Evolutionary conservation across 495 filamentous ascomycete genomes (phyloP).

Genomic region (Wilcoxina mikolae): DNA sequence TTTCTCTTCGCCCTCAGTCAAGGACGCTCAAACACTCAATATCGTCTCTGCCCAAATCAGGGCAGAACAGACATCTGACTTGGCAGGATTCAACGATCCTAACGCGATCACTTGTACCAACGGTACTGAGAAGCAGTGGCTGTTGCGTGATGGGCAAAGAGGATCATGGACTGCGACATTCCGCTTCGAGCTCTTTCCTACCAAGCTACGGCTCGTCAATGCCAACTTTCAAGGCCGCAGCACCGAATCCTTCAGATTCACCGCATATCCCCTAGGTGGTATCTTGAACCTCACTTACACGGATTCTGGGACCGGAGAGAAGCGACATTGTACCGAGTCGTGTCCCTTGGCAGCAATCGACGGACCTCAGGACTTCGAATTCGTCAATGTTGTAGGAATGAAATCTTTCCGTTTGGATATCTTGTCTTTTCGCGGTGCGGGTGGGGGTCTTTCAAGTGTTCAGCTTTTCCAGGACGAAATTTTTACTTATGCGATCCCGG

Average conservation of each 20-base stretch:
- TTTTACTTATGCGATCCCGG: constrained; percentile 64
- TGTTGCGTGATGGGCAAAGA: constrained; percentile 56
- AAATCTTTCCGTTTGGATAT: constrained; percentile 75
- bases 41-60: constrained; percentile 60
- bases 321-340: constrained; percentile 53
- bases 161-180: constrained; percentile 80
- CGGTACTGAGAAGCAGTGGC: constrained; percentile 62
- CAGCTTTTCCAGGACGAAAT: constrained; percentile 82
- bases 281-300: constrained; percentile 94
- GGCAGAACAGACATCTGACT: constrained; percentile 43
- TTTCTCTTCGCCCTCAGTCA: constrained; percentile 44
- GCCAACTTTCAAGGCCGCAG: constrained; percentile 74
- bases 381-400: constrained; percentile 83
- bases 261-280: constrained; percentile 65
- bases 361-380: constrained; percentile 72
- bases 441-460: constrained; percentile 76
- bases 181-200: constrained; percentile 65
- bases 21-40: constrained; percentile 64
- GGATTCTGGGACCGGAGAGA: constrained; percentile 51
- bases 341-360: constrained; percentile 62
- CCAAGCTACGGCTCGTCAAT: constrained; percentile 79
- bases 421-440: constrained; percentile 66
- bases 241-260: constrained; percentile 71
- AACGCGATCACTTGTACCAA: constrained; percentile 69
- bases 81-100: constrained; percentile 58